Base-by-base conservation (phyloP, 2,329 filamentous ascomycete genomes). In the Botrytis hyacinthi region DNA sequence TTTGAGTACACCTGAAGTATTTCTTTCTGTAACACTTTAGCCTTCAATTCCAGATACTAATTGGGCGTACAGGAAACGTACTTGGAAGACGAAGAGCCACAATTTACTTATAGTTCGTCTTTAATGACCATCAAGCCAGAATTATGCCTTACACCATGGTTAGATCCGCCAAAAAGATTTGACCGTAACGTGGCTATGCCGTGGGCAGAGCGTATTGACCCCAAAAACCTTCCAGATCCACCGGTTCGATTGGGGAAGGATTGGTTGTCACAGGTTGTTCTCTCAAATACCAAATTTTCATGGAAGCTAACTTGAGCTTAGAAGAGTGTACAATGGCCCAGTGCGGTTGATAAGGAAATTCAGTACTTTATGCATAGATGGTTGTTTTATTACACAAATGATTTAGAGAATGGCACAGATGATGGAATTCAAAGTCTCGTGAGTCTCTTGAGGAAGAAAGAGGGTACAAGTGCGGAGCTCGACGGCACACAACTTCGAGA, bases 351-450 rank as follows among this genome's bases (percentile, higher is more conserved):
- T n/a, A 70, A 51, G 29, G 65, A 62, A 37, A 40, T 73, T 3
- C 71, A 73, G 42, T 62, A 70, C 29, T 73, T 73, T 51, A 73
- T 73, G 71, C 71, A 73, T 65, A 44, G 44, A 42, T 62, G 68
- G 54, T 16, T 61, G 8, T 62, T 73, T 42, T 73, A 73, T 62
- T 73, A 73, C 6, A 61, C 66, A 1, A 10, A 35, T 8, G 46
- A 63, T 46, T 35, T 73, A 26, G 71, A 73, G 44, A 54, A 48
- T 9, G 65, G 63, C 18, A n/a, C 63, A 37, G 66, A 73, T 70
- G 65, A 70, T 26, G 48, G 66, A 44, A 63, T 73, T 16, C 42
- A 73, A 62, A 57, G 37, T 16, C 71, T 73, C 7, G 46, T 73
- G 20, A 26, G 62, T 44, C 35, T 61, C 4, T 57, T 73, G 44